Conservation (phyloP, 768 basidiomycete genomes). For the Termitomyces sp. region DNA sequence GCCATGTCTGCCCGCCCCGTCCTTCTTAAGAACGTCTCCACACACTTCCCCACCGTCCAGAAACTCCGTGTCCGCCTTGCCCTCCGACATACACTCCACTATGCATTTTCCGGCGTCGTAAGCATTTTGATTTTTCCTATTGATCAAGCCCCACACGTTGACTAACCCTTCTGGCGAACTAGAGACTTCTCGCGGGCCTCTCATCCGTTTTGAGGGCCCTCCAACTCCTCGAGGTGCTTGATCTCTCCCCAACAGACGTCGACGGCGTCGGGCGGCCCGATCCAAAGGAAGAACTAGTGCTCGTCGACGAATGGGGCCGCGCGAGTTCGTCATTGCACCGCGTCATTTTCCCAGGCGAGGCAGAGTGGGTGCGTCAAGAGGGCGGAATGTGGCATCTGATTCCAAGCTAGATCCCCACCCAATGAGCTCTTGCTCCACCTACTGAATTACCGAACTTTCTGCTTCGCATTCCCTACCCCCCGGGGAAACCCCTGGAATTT, state of each 20-base stretch:
- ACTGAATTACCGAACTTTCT: background rate
- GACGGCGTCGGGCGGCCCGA: slow-evolving; percentile 43
- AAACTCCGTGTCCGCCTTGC: slow-evolving; percentile 56
- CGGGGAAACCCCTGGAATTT: background rate
- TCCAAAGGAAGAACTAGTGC: slow-evolving; percentile 45
- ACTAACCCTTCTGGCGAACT: slow-evolving; percentile 15
- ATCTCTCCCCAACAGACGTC: slow-evolving; percentile 59
- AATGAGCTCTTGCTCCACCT: no score
- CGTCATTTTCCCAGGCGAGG: slow-evolving; percentile 56
- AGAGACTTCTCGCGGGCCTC: slow-evolving; percentile 60
- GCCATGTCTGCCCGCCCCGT: slow-evolving; percentile 57
- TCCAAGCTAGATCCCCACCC: slow-evolving; percentile 3
- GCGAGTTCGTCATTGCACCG: slow-evolving; percentile 53
- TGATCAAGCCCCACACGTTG: background rate
- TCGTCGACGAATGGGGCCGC: slow-evolving; percentile 54
- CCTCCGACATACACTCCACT: slow-evolving; percentile 64
- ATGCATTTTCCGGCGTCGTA: slow-evolving; percentile 63
- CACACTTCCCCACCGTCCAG: slow-evolving; percentile 48
- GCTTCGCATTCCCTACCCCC: background rate
- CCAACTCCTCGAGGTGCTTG: slow-evolving; percentile 47
- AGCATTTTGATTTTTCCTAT: slow-evolving; percentile 29
- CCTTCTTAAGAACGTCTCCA: slow-evolving; percentile 55
- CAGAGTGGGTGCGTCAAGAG: slow-evolving; percentile 45
- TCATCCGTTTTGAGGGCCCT: slow-evolving; percentile 57
- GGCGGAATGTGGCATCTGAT: slow-evolving; percentile 32